These are phyloP conservation scores for Quercus bicolor DNA, from an alignment of 306 rosid species.

Conservation along the genomic window DNA sequence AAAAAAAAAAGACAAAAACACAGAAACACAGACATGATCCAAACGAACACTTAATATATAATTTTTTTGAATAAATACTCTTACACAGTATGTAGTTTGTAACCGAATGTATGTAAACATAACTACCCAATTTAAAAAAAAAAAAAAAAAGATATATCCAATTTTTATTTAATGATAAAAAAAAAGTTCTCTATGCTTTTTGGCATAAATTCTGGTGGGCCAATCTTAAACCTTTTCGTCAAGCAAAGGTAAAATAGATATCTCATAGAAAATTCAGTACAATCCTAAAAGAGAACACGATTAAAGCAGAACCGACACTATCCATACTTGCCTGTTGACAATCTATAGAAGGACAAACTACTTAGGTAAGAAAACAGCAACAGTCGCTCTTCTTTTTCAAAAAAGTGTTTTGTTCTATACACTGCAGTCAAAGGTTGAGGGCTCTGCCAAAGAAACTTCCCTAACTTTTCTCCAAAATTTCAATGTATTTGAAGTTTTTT, in stretches of 20 bases:
- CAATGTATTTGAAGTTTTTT: background rate
- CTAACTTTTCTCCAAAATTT: slow-evolving; percentile 5
- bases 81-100: too few species aligned
- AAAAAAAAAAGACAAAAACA: too few species aligned
- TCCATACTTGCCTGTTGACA: slow-evolving; percentile 49
- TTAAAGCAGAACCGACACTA: slow-evolving; percentile 44
- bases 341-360: slow-evolving; percentile 16
- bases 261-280: slow-evolving; percentile 27
- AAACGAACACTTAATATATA: too few species aligned
- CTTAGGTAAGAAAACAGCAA: slow-evolving; percentile 30
- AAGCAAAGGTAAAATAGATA: background rate
- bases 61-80: too few species aligned
- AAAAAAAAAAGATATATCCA: too few species aligned
- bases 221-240: slow-evolving; percentile 5
- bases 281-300: slow-evolving; percentile 17
- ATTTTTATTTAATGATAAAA: too few species aligned
- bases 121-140: too few species aligned
- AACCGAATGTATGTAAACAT: too few species aligned
- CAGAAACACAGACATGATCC: too few species aligned
- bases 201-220: slow-evolving; percentile 27
- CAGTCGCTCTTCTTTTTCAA: background rate
- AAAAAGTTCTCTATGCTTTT: background rate
- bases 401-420: slow-evolving; percentile 21
- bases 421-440: slow-evolving; percentile 52
- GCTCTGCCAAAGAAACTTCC: slow-evolving; percentile 32